Conservation (phyloP, 2,329 filamentous ascomycete genomes). For the Apiospora saccharicola region DNA sequence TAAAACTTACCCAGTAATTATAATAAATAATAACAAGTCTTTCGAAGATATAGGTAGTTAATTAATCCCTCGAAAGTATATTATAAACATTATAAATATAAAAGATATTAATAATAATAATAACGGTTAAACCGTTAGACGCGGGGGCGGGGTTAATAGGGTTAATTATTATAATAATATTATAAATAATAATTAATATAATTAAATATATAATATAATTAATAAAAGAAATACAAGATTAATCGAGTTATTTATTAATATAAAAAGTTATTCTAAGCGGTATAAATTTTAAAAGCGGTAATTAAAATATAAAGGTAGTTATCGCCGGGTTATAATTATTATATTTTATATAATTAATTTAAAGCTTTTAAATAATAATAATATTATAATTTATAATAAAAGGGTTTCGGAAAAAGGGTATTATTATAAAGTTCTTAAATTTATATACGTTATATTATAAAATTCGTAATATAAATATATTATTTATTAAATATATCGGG, state of each 20-base stretch:
- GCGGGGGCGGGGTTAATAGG: no score
- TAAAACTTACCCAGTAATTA: no score
- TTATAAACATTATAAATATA: conserved; percentile 8
- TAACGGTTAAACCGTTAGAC: not conserved
- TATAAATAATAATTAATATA: not conserved
- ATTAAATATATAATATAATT: not conserved
- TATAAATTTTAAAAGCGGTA: not conserved
- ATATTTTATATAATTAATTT: no score
- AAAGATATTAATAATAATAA: not conserved
- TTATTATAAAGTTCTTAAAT: no score
- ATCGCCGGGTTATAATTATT: no score
- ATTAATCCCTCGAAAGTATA: not conserved
- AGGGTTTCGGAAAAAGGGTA: no score
- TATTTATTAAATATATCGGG: no score
- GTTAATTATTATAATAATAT: not conserved
- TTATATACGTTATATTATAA: conserved; percentile 4
- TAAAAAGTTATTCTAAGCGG: not conserved
- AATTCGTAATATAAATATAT: not conserved
- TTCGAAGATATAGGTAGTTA: no score
- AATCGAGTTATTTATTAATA: not conserved
- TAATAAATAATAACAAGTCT: no score
- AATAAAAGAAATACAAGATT: not conserved
- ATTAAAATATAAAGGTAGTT: not conserved
- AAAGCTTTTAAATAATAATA: no score
- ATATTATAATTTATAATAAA: no score